Base-by-base conservation (phyloP, 2,329 filamentous ascomycete species). In the Cladosporium cucumerinum region DNA sequence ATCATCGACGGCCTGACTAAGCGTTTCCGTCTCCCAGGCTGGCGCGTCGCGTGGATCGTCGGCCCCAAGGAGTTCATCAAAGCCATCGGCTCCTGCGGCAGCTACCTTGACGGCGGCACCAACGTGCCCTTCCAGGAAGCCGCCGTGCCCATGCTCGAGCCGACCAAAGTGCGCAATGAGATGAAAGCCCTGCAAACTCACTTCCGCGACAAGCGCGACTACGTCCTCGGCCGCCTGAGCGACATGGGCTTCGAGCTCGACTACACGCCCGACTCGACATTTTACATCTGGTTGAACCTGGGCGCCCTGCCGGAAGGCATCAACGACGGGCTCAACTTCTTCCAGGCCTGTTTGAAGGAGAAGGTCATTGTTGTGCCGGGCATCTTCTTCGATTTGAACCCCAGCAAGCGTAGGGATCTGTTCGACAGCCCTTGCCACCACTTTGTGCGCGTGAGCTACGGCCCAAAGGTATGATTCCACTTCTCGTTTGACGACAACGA, bases 351-450 rank as follows among this genome's bases (percentile, higher is more conserved):
- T 75, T 82, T 98, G 52, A 87, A 91, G 74, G 93, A 97, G 82
- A 96, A 96, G 84, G 92, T 96, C 70, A 97, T 97, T 74, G 93
- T 97, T 21, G 94, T 98, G 5, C 94, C 94, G 0, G 94, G 94
- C 66, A 98, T 98, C 78, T 98, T 98, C 85, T 98, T 98, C 77
- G 94, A 98, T 74, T 80, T 98, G 69, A 98, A 98, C 81, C 94
- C 94, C 4, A 89, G 90, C 39, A 90, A 92, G 77, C 86, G 94
- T 69, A 85, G 94, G 76, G 94, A 98, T 78, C 79, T 98, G 71
- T 98, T 98, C 70, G 94, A 98, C 80, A 92, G 87, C 70, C 94
- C 94, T 66, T 97, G 94, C 79, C 94, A 98, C 79, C 81, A 95
- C 80, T 96, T 94, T 76, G 90, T 96, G 30, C 86, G 92, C 61